phyloP scores from a whole-genome alignment of 176 grass and related monocot genomes.

The Phoenix dactylifera region DNA sequence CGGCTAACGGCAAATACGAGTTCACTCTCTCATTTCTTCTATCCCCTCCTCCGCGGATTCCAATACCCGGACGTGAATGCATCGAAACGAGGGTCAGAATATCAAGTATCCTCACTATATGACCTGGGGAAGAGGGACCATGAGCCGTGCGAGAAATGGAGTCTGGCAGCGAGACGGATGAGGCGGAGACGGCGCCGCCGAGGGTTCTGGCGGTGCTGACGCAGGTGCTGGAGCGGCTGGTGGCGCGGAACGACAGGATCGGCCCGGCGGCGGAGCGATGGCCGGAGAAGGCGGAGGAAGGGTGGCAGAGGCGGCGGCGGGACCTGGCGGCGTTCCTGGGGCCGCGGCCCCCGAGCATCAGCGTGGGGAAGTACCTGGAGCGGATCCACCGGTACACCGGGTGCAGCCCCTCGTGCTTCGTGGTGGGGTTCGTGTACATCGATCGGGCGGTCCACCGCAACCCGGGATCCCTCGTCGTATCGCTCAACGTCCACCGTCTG shows the following conservation, averaged over 20 bases:
- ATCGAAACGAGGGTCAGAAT: too few relatives aligned
- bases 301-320: not conserved
- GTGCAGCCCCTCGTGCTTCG: slow-evolving; percentile 64
- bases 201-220: slow-evolving; percentile 40
- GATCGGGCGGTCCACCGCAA: slow-evolving; percentile 54
- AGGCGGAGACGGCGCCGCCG: slow-evolving; percentile 1
- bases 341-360: slow-evolving; percentile 40
- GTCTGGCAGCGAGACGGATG: not conserved
- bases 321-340: slow-evolving; percentile 55
- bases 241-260: slow-evolving; percentile 61
- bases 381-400: slow-evolving; percentile 61
- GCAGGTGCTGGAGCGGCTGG: slow-evolving; percentile 51
- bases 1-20: too few relatives aligned
- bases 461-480: slow-evolving; percentile 45
- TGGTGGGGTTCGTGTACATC: slow-evolving; percentile 59
- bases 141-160: too few relatives aligned
- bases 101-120: too few relatives aligned
- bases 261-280: not conserved
- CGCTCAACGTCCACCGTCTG: slow-evolving; percentile 71
- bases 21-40: too few relatives aligned
- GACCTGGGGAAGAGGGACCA: too few relatives aligned
- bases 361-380: slow-evolving; percentile 72
- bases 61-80: too few relatives aligned
- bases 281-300: not conserved
- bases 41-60: too few relatives aligned